Conservation (phyloP, 192 early-diverging fungal species). For the Coemansia sp. region DNA sequence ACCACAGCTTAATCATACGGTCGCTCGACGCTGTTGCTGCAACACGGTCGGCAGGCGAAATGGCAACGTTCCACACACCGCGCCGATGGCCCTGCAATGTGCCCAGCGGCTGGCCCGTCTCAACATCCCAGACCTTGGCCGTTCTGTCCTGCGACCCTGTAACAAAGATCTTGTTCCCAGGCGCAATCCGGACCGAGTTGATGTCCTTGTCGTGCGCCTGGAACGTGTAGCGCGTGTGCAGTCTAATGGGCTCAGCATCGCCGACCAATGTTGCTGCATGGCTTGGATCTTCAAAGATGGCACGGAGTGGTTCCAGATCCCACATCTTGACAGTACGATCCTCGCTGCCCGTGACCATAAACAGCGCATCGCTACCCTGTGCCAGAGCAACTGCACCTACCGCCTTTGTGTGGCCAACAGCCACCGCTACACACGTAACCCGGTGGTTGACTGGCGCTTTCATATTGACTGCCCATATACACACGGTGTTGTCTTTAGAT, state of each 20-base stretch:
- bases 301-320: conserved; percentile 66
- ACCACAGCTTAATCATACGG: conserved; percentile 95
- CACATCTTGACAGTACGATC: conserved; percentile 96
- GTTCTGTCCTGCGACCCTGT: conserved; percentile 95
- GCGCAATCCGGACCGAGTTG: conserved; percentile 86
- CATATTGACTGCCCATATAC: conserved; percentile 76
- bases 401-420: conserved; percentile 89
- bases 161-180: conserved; percentile 90
- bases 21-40: conserved; percentile 91
- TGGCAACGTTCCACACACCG: conserved; percentile 91
- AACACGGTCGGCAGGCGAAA: conserved; percentile 95
- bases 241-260: conserved; percentile 25
- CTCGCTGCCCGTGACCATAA: conserved; percentile 84
- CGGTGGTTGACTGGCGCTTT: conserved; percentile 58
- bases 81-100: conserved; percentile 88
- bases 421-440: conserved; percentile 66
- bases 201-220: conserved; percentile 97
- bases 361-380: conserved; percentile 56
- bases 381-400: conserved; percentile 87
- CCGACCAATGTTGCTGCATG: conserved; percentile 3
- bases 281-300: conserved; percentile 22
- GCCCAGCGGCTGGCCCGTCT: conserved; percentile 75
- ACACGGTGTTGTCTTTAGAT: conserved; percentile 86
- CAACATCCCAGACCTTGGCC: conserved; percentile 87
- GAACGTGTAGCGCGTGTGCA: conserved; percentile 76